Conservation (phyloP, 306 rosid species). For the Trifolium subterraneum region DNA sequence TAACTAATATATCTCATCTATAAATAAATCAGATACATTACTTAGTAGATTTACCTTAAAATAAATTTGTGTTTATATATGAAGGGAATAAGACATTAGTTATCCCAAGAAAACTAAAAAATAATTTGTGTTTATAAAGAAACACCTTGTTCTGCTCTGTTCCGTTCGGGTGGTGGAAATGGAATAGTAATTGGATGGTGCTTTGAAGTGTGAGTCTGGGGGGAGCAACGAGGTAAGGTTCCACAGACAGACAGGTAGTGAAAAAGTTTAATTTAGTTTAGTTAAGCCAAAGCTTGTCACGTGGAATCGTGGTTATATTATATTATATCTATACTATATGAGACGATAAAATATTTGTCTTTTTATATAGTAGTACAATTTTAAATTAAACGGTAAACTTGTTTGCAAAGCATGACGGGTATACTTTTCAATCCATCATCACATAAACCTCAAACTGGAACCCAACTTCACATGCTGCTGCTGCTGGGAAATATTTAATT, state of each 20-base stretch:
- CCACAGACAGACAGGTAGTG: constrained; percentile 29
- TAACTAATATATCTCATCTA: no score
- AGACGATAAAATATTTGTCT: constrained; percentile 29
- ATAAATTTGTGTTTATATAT: no score
- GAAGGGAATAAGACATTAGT: no score
- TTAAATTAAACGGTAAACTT: not conserved
- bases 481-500: no score
- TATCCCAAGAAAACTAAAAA: no score
- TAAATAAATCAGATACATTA: no score
- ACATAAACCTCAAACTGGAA: not conserved
- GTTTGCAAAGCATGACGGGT: constrained; percentile 25
- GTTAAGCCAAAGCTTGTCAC: constrained; percentile 18
- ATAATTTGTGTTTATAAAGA: no score
- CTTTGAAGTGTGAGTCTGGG: no score
- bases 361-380: not conserved
- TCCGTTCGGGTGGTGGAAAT: no score
- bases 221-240: constrained; percentile 20
- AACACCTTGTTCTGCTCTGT: no score
- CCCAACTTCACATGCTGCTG: not conserved
- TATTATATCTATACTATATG: not conserved
- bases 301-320: not conserved
- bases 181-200: no score
- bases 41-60: no score
- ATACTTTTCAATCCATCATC: constrained; percentile 21
- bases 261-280: not conserved